Percentiles rank a stretch among this genome's conserved stretches.
phyloP scores from a whole-genome alignment of 2,329 filamentous ascomycete genomes.

The Pseudocercospora musae region DNA sequence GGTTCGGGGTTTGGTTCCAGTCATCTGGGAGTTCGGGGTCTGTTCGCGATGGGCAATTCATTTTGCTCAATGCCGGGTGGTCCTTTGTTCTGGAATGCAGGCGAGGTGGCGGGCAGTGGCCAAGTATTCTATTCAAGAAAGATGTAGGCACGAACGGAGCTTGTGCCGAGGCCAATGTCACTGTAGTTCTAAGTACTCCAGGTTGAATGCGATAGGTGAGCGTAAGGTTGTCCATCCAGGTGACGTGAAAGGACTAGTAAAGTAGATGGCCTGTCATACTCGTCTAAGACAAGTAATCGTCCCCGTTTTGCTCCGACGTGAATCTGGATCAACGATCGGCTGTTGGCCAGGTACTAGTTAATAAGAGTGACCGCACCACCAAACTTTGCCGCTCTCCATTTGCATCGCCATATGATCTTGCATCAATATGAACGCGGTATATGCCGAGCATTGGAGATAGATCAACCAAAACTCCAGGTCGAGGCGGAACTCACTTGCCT shows the following conservation, averaged over 20 bases:
- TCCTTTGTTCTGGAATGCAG: neutral
- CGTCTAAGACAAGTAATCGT: neutral
- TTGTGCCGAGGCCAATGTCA: neutral
- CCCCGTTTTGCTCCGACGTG: neutral
- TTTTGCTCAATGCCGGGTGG: constrained; percentile 31
- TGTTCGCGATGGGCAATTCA: constrained; percentile 65
- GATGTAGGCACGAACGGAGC: neutral
- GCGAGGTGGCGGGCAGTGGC: neutral
- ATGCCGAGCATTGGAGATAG: neutral
- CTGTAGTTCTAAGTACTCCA: neutral
- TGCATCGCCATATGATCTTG: neutral
- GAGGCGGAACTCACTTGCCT: neutral
- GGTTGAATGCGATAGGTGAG: neutral
- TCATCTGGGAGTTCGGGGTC: constrained; percentile 53
- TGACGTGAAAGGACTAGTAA: too few species aligned
- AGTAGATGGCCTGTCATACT: neutral
- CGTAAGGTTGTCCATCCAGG: constrained; percentile 5
- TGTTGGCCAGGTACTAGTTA: neutral
- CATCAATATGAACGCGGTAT: neutral
- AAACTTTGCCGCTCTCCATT: neutral
- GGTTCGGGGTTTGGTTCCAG: constrained; percentile 61
- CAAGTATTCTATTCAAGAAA: neutral
- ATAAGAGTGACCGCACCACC: neutral
- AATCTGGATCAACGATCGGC: neutral
- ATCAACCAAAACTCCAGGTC: neutral